These are phyloP conservation scores for Myxozyma monticola DNA, from an alignment of 805 yeast species.

Conservation along the genomic window DNA sequence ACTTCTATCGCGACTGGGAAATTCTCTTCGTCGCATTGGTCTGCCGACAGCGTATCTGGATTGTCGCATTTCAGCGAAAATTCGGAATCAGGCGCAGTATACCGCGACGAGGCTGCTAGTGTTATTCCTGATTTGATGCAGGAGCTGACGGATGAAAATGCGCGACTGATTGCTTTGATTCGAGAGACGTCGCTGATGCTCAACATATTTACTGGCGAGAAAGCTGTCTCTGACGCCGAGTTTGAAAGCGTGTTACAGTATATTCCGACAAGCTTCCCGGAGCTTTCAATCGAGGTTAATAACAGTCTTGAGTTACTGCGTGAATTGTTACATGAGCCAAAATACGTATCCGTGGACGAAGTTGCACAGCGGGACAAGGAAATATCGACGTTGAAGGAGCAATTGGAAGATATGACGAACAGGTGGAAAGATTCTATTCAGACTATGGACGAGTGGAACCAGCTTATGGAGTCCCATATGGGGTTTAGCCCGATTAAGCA, in stretches of 20 bases:
- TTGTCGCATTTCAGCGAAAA: slow-evolving; percentile 12
- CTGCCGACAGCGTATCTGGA: slow-evolving; percentile 3
- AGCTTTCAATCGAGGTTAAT: slow-evolving; percentile 27
- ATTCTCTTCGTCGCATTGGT: slow-evolving; percentile 6
- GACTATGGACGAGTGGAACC: slow-evolving; percentile 37
- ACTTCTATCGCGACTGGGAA: slow-evolving; percentile 17
- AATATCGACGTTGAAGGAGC: slow-evolving; percentile 25
- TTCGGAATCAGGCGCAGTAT: slow-evolving; percentile 10
- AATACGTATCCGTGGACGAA: slow-evolving; percentile 24
- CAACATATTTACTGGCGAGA: slow-evolving; percentile 25
- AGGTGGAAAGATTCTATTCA: slow-evolving; percentile 36
- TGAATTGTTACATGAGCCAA: slow-evolving; percentile 24
- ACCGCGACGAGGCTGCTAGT: slow-evolving; percentile 9
- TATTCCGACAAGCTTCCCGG: slow-evolving; percentile 22
- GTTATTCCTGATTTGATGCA: slow-evolving; percentile 22
- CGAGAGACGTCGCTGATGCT: slow-evolving; percentile 26
- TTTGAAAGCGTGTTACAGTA: slow-evolving; percentile 19
- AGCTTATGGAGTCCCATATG: slow-evolving; percentile 21
- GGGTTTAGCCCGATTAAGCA: background rate
- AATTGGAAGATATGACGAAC: slow-evolving; percentile 30
- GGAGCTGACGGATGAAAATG: slow-evolving; percentile 26
- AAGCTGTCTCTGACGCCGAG: slow-evolving; percentile 13
- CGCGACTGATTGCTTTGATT: slow-evolving; percentile 19
- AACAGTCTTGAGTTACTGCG: slow-evolving; percentile 26
- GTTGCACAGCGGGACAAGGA: slow-evolving; percentile 21